phyloP scores from a whole-genome alignment of 768 basidiomycete species.

The Lentinula sp. region DNA sequence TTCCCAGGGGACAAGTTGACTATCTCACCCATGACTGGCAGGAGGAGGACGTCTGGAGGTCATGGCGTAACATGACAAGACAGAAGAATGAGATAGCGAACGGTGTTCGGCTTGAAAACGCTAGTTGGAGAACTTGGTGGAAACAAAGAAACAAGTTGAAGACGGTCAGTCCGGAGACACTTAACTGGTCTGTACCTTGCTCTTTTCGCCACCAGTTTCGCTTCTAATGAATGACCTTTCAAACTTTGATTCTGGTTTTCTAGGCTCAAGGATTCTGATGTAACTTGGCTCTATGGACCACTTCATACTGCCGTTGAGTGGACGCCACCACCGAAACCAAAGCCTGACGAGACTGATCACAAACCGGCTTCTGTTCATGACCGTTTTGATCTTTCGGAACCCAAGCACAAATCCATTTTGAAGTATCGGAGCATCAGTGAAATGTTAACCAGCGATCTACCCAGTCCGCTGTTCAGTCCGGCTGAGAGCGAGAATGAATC shows the following conservation, averaged over 20 bases:
- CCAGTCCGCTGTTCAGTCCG: constrained; percentile 45
- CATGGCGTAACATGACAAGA: constrained; percentile 97
- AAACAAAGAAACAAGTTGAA: constrained; percentile 96
- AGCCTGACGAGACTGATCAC: constrained; percentile 29
- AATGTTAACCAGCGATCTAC: constrained; percentile 73
- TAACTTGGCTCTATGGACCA: constrained; percentile 98
- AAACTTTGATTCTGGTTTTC: not conserved
- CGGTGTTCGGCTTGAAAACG: constrained; percentile 92
- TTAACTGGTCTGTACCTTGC: constrained; percentile 80
- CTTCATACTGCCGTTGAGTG: constrained; percentile 91
- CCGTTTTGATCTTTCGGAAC: constrained; percentile 41
- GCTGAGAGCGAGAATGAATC: constrained; percentile 49
- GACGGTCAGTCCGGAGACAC: constrained; percentile 93
- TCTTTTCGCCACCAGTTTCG: constrained; percentile 5
- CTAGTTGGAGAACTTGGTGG: constrained; percentile 99
- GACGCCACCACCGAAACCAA: constrained; percentile 58
- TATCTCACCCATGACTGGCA: constrained; percentile 97
- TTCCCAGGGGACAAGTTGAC: constrained; percentile 92
- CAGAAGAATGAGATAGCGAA: constrained; percentile 99
- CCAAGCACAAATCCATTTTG: constrained; percentile 77
- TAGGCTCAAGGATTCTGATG: constrained; percentile 99
- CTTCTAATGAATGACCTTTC: constrained; percentile 7
- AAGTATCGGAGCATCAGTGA: constrained; percentile 93
- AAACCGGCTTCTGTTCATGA: constrained; percentile 39
- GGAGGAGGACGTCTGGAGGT: constrained; percentile 97